Percentiles rank a stretch among this genome's conserved stretches.
These are phyloP conservation scores for Coccomyxa subellipsoidea DNA, from an alignment of 163 green algal species.

Conservation along the genomic window DNA sequence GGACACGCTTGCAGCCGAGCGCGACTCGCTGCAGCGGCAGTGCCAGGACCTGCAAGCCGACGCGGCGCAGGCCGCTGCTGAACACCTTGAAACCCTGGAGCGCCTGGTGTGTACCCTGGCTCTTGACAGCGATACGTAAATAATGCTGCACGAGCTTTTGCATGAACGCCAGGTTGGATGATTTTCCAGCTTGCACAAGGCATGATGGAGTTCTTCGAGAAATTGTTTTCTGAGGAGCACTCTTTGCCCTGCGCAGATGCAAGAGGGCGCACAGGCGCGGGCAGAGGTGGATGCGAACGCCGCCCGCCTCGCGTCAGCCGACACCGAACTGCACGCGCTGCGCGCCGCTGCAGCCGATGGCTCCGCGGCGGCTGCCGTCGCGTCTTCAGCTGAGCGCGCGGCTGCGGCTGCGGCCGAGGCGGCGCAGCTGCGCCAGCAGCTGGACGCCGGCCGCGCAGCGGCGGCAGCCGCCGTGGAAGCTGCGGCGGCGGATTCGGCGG, in stretches of 20 bases:
- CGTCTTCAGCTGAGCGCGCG: neutral
- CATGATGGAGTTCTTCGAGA: no score
- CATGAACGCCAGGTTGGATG: no score
- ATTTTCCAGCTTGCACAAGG: no score
- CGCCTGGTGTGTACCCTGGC: neutral
- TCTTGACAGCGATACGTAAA: no score
- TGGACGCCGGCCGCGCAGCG: neutral
- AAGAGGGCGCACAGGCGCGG: neutral
- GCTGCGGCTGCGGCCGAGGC: neutral
- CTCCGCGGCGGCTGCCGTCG: neutral
- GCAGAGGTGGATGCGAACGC: neutral
- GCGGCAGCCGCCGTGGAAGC: neutral
- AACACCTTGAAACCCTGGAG: neutral
- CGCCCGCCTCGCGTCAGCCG: neutral
- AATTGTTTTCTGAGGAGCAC: no score
- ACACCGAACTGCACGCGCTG: neutral
- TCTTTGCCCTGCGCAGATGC: neutral
- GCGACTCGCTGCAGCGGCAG: neutral
- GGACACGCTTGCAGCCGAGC: neutral
- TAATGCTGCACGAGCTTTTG: no score
- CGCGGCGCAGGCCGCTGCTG: no score
- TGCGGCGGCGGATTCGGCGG: constrained; percentile 1
- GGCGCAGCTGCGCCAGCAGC: neutral
- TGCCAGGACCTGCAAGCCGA: neutral
- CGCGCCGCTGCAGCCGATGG: neutral